Percentiles rank a stretch among this genome's conserved stretches.
Conservation (phyloP, 139 green algal species). For the Chlorella sp. region DNA sequence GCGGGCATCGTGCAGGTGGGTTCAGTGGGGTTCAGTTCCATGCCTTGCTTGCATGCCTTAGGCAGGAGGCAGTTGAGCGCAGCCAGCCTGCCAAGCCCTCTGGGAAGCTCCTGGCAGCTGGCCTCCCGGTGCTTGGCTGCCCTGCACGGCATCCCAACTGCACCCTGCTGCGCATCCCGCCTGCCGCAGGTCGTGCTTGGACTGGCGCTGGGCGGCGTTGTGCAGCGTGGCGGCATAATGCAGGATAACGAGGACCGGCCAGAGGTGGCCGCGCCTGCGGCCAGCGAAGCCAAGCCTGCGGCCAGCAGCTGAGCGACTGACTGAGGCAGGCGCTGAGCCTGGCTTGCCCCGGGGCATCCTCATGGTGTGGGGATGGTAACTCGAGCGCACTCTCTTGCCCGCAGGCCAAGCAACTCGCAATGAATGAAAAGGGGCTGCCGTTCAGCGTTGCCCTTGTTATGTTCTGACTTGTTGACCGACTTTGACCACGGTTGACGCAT, state of each 20-base stretch:
- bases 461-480: no score
- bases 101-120: neutral
- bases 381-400: no score
- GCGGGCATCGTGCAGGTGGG: slow-evolving; percentile 16
- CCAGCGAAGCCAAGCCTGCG: neutral
- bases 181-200: slow-evolving; percentile 18
- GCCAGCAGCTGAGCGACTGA: neutral
- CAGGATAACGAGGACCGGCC: slow-evolving; percentile 24
- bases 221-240: slow-evolving; percentile 1
- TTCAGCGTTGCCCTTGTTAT: no score
- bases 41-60: neutral
- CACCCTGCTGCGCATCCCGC: neutral
- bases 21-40: no score
- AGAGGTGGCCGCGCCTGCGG: neutral
- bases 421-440: no score
- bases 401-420: no score
- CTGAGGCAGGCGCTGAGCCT: neutral
- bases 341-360: no score
- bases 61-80: neutral
- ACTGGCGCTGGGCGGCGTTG: slow-evolving; percentile 17
- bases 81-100: neutral
- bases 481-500: no score
- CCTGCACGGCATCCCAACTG: neutral
- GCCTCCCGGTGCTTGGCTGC: neutral
- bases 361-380: no score